Conservation (phyloP, 768 basidiomycete genomes). For the Hericium coralloides region DNA sequence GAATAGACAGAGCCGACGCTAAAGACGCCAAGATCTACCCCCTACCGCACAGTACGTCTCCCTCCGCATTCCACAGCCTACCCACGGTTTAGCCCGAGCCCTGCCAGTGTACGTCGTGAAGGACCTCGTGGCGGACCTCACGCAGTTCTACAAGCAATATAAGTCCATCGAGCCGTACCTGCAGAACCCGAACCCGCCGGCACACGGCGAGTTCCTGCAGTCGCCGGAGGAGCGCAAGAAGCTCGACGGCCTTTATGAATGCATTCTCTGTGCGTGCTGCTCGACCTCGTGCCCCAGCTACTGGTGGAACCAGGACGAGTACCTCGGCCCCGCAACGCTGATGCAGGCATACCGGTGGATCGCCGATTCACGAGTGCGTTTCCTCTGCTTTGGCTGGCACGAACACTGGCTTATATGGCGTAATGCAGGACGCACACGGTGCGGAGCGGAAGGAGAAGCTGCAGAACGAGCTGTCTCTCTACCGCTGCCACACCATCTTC, state of each 20-base stretch:
- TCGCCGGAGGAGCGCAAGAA: constrained; percentile 88
- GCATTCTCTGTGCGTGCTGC: constrained; percentile 95
- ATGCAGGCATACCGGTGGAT: constrained; percentile 99
- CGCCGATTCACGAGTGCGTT: constrained; percentile 82
- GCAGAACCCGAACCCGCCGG: constrained; percentile 88
- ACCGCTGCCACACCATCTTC: constrained; percentile 98
- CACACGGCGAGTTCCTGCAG: constrained; percentile 80
- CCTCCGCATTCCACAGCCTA: background rate
- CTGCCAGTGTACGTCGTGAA: constrained; percentile 92
- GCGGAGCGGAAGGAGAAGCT: constrained; percentile 82
- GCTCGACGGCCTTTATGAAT: constrained; percentile 91
- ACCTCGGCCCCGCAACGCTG: constrained; percentile 92
- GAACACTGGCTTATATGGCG: background rate
- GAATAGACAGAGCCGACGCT: constrained; percentile 68
- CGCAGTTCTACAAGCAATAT: constrained; percentile 98
- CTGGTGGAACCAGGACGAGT: constrained; percentile 99
- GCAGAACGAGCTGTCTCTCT: constrained; percentile 93
- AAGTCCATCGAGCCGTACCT: constrained; percentile 98
- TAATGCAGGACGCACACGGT: constrained; percentile 58
- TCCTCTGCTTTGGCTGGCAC: background rate
- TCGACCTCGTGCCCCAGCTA: constrained; percentile 96
- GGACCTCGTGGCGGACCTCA: constrained; percentile 91
- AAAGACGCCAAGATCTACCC: constrained; percentile 93
- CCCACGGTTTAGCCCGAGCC: background rate
- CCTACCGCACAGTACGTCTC: constrained; percentile 83